phyloP scores from a whole-genome alignment of 208 protist species.

The Acanthamoeba culbertsoni region DNA sequence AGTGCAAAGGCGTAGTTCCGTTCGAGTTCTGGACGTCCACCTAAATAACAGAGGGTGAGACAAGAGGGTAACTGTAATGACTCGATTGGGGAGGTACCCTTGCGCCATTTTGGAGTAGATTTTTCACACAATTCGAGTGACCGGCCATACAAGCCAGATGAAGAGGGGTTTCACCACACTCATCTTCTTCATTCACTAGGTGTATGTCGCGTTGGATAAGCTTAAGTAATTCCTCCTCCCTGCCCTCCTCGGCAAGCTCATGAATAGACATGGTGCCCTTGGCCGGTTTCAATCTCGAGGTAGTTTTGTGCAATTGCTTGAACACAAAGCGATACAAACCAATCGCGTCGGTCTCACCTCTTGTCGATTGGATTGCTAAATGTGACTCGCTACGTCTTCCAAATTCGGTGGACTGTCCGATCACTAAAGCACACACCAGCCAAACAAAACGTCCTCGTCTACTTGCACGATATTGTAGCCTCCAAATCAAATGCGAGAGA shows the following conservation, averaged over 20 bases:
- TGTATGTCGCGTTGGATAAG: background rate
- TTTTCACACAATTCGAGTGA: background rate
- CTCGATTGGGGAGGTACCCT: background rate
- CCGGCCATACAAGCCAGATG: conserved; percentile 38
- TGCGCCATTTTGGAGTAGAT: background rate
- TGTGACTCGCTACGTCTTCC: too few relatives aligned
- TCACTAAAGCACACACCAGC: too few relatives aligned
- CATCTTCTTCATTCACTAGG: background rate
- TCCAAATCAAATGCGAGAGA: too few relatives aligned
- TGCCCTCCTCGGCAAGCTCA: background rate
- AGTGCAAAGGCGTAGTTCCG: conserved; percentile 29
- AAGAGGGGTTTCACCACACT: conserved; percentile 39
- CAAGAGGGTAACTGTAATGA: background rate
- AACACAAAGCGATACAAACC: too few relatives aligned
- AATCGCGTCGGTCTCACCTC: too few relatives aligned
- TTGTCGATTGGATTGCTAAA: too few relatives aligned
- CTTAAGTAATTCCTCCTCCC: conserved; percentile 13
- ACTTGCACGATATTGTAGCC: too few relatives aligned
- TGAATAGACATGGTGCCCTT: background rate
- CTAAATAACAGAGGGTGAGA: background rate
- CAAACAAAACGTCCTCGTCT: too few relatives aligned
- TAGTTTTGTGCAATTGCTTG: too few relatives aligned
- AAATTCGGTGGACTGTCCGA: too few relatives aligned
- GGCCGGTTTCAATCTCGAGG: background rate
- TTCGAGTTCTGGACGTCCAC: conserved; percentile 1